Base-by-base conservation (phyloP, 495 filamentous ascomycete genomes). In the Baudoinia panamericana region DNA sequence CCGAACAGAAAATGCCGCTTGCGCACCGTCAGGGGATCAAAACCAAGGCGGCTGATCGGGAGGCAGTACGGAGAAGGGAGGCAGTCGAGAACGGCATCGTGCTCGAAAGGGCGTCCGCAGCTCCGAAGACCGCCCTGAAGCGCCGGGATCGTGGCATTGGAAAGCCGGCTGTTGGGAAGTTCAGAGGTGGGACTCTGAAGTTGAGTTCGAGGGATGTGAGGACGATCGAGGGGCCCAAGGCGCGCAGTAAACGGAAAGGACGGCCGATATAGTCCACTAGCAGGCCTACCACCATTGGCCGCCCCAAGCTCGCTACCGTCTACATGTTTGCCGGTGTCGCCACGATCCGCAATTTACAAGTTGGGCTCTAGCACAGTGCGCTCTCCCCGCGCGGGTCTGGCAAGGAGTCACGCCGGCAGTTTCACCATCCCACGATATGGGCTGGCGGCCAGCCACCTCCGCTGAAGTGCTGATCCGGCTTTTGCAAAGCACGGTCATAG, bases 1-100 rank as follows among this genome's bases (percentile, higher is more conserved):
- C 77, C 18, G 63, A 63, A 28, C 85, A 88, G 60, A 84, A 80
- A 35, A 93, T 94, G 83, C 84, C 87, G 23, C 75, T 87, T 61
- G 56, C 73, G 4, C 77, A 84, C 50, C 69, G 82, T 36, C 82
- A 76, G 57, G 86, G 85, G 5, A 94, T 95, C 41, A 61, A 66
- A 8, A 68, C 71, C 2, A 80, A 82, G 41, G 70, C 72, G 2
- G 62, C 53, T 10, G 59, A 63, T 26, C 73, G 71, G 40, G 87
- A 96, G 53, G 67, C 71, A 2, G 80, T 66, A 55, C 63, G 90
- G 24, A 63, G 90, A 22, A 65, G 61, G 21, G 82, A 93, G 51
- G 90, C 90, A 5, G 73, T 70, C 49, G 86, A 95, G 62, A 92
- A 86, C 47, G 90, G 90, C 5, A 79, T 96, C 43, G 73, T 96